A percentile compares a stretch with the other conserved stretches of the same genome.
Evolutionary conservation across 768 basidiomycete species (phyloP).

Genomic region (Ramaria rubella): DNA sequence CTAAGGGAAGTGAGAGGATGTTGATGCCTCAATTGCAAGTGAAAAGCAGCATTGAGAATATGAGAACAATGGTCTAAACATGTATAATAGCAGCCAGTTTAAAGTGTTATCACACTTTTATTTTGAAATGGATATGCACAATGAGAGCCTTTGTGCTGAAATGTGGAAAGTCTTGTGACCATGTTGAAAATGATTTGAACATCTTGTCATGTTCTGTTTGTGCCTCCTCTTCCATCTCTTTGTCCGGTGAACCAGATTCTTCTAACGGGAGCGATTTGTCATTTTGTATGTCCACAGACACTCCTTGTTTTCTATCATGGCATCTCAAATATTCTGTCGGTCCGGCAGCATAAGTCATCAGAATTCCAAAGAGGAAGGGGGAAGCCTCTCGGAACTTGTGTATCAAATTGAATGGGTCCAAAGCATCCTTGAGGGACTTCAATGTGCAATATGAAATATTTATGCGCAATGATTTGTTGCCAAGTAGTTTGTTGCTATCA

Average conservation of each 20-base stretch:
- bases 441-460: not conserved
- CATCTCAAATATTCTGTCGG: not conserved
- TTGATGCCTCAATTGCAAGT: not conserved
- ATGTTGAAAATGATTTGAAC: not conserved
- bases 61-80: not conserved
- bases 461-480: not conserved
- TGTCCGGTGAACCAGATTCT: not conserved
- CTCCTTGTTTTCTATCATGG: not conserved
- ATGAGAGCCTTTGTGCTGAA: not conserved
- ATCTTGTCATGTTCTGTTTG: not conserved
- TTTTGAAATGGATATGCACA: too few relatives aligned
- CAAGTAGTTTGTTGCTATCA: not conserved
- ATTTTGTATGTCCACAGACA: not conserved
- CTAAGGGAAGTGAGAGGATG: not conserved
- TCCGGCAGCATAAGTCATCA: not conserved
- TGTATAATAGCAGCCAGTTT: not conserved
- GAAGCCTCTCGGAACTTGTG: not conserved
- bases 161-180: not conserved
- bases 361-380: not conserved
- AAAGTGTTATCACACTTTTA: too few relatives aligned
- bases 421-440: not conserved
- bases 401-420: not conserved
- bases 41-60: not conserved
- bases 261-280: not conserved
- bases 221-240: not conserved